Evolutionary conservation across 73 alveolate genomes (phyloP), one percentile per base, ranked within the genome.

Genomic region (Symbiodinium pilosum): DNA sequence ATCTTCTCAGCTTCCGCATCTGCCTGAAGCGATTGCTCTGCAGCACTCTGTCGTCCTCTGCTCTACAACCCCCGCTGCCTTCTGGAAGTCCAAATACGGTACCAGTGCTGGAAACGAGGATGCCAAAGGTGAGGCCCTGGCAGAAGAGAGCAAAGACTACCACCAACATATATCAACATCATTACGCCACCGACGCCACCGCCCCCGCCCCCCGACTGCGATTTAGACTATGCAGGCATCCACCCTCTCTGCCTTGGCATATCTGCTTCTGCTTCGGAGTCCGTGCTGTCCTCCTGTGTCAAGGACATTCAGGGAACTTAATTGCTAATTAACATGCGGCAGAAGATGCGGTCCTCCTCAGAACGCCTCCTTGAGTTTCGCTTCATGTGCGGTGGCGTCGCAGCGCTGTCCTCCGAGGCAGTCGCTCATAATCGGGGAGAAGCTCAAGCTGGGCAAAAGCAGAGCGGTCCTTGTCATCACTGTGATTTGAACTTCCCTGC

Each of bases 51-150:
- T 54, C 32, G n/a, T n/a, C 64, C 4, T 42, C 64, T 0, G 44
- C 40, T 2, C 5, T 39, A 26, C 34, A 18, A 38, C 39, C 34
- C 24, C 81, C 20, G 21, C 6, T 11, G 24, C 95, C 95, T 88
- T 88, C 71, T 56, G 87, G 86, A 88, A 64, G 86, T 88, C 95
- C 95, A 88, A 32, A 43, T 64, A 88, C 5, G 95, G 95, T 44
- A 88, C 95, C 47, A 88, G 52, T 26, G 87, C 95, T 28, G 95
- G 95, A 40, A 88, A 88, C 47, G 86, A 64, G 3, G 81, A 83
- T 3, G 95, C 95, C 68, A 88, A 32, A 16, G 95, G 95, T 26
- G 95, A 88, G 38, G 95, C 86, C 95, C 95, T 88, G 40, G 42
- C 36, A 56, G 75, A 16, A 54, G 32, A 54, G 71, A 54, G 71